Evolutionary conservation across 768 basidiomycete species (phyloP).

Genomic region (Leccinum fibrillosum): DNA sequence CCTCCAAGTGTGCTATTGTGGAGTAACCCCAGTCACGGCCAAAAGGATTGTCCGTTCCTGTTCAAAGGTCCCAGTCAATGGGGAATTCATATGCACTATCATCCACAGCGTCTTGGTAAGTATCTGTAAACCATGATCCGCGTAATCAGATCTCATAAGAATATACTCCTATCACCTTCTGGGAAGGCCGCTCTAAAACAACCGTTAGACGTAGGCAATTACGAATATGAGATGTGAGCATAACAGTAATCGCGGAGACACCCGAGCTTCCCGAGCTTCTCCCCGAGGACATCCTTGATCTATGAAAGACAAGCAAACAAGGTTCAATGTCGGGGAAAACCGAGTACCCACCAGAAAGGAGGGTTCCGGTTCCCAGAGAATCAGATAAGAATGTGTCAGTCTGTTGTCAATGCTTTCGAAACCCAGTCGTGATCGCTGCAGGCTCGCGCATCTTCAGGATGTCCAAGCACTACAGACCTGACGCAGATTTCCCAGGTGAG

Average conservation of each 20-base stretch:
- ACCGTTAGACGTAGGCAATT: background rate
- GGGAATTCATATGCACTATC: background rate
- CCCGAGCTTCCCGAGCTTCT: background rate
- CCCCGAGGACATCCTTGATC: background rate
- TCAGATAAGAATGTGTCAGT: background rate
- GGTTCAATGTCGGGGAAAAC: background rate
- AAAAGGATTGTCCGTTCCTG: background rate
- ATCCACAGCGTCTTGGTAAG: background rate
- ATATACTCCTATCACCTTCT: background rate
- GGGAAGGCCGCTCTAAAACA: background rate
- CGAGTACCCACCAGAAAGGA: background rate
- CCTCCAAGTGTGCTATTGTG: conserved; percentile 39
- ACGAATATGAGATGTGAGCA: background rate
- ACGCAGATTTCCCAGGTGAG: background rate
- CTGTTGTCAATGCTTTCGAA: background rate
- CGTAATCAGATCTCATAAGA: background rate
- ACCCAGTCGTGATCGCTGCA: background rate
- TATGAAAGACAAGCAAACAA: background rate
- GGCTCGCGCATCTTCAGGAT: background rate
- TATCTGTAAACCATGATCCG: background rate
- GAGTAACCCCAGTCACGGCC: background rate
- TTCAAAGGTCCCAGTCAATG: background rate
- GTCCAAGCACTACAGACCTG: background rate
- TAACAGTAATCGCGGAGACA: background rate
- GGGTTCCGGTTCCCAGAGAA: background rate